Percentiles rank a stretch among this genome's conserved stretches.
These are phyloP conservation scores for Mycena polygramma DNA, from an alignment of 768 basidiomycete genomes.

Conservation along the genomic window DNA sequence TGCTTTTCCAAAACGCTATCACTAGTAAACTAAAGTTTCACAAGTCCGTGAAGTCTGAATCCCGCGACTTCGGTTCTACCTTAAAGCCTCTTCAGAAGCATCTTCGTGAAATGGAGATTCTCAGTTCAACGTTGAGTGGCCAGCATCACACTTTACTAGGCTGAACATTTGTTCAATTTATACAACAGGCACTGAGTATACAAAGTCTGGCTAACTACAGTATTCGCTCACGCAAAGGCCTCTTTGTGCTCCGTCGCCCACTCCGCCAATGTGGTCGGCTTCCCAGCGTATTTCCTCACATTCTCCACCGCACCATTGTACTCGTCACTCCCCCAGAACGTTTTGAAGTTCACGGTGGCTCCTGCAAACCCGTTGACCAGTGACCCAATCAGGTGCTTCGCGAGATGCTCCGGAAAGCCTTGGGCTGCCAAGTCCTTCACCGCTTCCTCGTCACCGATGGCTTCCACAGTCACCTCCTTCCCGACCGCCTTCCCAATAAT, in stretches of 20 bases:
- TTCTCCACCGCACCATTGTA: slow-evolving; percentile 18
- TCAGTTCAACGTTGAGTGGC: no score
- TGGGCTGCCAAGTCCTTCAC: not conserved
- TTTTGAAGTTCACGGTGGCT: not conserved
- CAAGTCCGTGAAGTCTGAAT: no score
- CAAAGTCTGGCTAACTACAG: no score
- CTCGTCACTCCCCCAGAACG: not conserved
- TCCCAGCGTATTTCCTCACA: slow-evolving; percentile 20
- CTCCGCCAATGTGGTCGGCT: slow-evolving; percentile 19
- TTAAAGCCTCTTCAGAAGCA: no score
- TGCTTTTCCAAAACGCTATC: no score
- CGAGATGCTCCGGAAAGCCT: not conserved
- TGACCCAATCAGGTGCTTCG: not conserved
- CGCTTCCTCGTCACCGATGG: not conserved
- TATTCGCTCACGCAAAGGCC: slow-evolving; percentile 16
- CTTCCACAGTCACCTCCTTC: not conserved
- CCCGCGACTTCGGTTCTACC: no score
- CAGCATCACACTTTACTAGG: no score
- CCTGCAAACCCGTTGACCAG: not conserved
- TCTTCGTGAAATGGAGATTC: no score
- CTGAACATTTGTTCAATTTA: no score
- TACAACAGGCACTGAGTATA: no score
- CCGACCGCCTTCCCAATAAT: not conserved
- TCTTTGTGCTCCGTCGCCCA: slow-evolving; percentile 11
- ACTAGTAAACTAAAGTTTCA: no score